phyloP scores from a whole-genome alignment of 2,329 filamentous ascomycete species.

The Hypoxylon sp. region DNA sequence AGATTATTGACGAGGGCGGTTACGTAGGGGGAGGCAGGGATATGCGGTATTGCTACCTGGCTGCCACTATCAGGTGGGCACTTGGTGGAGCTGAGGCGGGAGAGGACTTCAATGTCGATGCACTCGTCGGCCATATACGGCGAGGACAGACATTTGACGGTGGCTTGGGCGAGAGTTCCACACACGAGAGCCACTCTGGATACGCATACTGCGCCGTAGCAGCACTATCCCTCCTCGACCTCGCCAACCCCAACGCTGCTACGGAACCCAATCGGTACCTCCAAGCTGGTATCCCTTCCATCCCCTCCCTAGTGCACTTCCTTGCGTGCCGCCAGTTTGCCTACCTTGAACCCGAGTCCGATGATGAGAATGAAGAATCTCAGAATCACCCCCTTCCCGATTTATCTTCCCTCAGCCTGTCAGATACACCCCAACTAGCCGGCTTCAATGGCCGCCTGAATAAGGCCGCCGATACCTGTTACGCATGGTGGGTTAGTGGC shows the following conservation, averaged over 20 bases:
- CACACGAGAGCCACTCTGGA: conserved; percentile 89
- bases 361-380: conserved; percentile 60
- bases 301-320: conserved; percentile 63
- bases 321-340: conserved; percentile 75
- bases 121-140: conserved; percentile 78
- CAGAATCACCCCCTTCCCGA: conserved; percentile 51
- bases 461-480: conserved; percentile 95
- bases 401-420: conserved; percentile 56
- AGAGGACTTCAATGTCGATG: conserved; percentile 81
- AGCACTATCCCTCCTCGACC: conserved; percentile 81
- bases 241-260: conserved; percentile 60
- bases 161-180: conserved; percentile 82
- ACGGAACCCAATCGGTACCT: conserved; percentile 53
- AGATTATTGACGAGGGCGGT: conserved; percentile 74
- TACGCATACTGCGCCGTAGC: conserved; percentile 91
- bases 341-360: conserved; percentile 63
- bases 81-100: conserved; percentile 74
- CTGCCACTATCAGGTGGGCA: conserved; percentile 85
- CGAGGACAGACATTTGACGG: conserved; percentile 85
- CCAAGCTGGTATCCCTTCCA: conserved; percentile 59
- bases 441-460: conserved; percentile 94
- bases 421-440: conserved; percentile 51
- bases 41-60: conserved; percentile 90
- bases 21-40: conserved; percentile 83
- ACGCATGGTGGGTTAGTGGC: conserved; percentile 90